Base-by-base conservation (phyloP, 2,329 filamentous ascomycete species). In the Coleophoma crateriformis region DNA sequence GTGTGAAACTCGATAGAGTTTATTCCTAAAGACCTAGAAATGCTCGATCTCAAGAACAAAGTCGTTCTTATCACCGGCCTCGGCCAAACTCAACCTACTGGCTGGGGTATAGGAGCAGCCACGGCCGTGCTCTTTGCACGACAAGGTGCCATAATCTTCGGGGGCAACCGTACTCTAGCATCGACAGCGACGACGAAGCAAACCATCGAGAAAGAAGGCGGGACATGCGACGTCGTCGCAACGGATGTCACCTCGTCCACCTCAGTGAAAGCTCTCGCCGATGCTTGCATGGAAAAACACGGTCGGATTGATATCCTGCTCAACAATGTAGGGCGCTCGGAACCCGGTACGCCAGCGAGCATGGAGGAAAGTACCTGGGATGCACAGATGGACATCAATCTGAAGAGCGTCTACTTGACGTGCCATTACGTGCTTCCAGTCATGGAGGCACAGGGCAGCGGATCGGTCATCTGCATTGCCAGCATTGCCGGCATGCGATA, bases 241-340 rank as follows among this genome's bases (percentile, higher is more conserved):
- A 68, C 69, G 13, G 67, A 84, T 56, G 79, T 79, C 2, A 82
- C 78, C 0, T 72, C 73, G 6, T 71, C 73, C 0, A 58, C 63
- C 0, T 75, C 76, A 14, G 78, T 82, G 58, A 74, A 78, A 53
- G 60, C 61, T 0, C 70, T 82, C 0, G 72, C 84, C 3, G 71
- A 77, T 33, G 70, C 71, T 0, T 81, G 78, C 41, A 58, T 79
- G 15, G 59, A 67, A 0, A 74, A 72, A 37, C 72, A 81, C 52
- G 77, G 78, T 8, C 71, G 75, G 6, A 76, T 83, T 47, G 81
- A 84, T 54, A 77, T 84, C 19, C 64, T 84, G 0, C 61, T 85
- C 14, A 82, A 81, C 54, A 83, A 83, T 47, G 80, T 83, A 3
- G 81, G 81, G 2, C 72, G 72, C 47, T 77, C 73, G 0, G 77